Evolutionary conservation across 352 stramenopile species (phyloP), one percentile per base, ranked within the genome.

Genomic region (Globisporangium nagaii): DNA sequence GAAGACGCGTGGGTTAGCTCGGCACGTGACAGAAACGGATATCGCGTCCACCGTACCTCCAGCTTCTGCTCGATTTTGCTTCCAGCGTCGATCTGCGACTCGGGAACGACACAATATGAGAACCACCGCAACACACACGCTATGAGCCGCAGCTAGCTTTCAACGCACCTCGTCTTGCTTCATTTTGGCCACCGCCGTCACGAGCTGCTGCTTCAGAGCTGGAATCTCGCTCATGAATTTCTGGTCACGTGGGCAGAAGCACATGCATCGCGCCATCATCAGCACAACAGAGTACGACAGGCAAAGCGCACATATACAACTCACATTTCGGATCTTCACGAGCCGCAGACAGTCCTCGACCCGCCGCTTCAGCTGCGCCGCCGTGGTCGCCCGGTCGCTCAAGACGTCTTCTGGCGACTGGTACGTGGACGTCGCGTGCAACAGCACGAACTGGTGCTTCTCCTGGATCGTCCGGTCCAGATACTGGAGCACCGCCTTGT

Each of bases 261-360:
- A 20, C 37, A 13, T 0, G 19, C n/a, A n/a, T n/a, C n/a, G n/a
- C n/a, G n/a, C n/a, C 39, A 8, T 45, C 45, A 49, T 9, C 13
- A 55, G 2, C 17, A 36, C 17, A 34, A 7, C 24, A n/a, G 11
- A 47, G 12, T 32, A 4, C 15, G 24, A 34, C 22, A 34, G 22
- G n/a, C n/a, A n/a, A n/a, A n/a, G n/a, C n/a, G n/a, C n/a, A n/a
- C n/a, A n/a, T n/a, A n/a, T n/a, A n/a, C n/a, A n/a, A 82, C 76
- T 68, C 71, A 93, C 82, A 57, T 93, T 93, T 54, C 79, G 75
- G 17, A 88, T 66, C 72, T 84, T 79, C 24, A 89, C 68, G 8
- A 90, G 59, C n/a, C 76, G 75, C 48, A 93, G 62, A 25, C 75
- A 84, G 34, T 86, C 78, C 47, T 88, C 75, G 5, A 75, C 62